Conservation (phyloP, 2,329 filamentous ascomycete species). For the Chaetomiaceae sp. region DNA sequence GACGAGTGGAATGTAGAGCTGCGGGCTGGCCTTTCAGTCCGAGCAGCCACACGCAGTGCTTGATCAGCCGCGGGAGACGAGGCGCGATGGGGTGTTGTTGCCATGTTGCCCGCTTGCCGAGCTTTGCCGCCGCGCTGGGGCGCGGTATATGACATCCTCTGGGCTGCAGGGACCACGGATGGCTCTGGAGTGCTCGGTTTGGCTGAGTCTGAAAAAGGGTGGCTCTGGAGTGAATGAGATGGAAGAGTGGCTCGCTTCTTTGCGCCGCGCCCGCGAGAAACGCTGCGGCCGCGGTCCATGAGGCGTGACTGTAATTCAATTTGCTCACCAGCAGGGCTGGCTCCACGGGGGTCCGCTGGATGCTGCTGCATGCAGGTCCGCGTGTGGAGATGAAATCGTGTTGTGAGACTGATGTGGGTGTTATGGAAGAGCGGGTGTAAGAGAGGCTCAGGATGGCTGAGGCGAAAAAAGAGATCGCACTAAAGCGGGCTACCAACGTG, state of each 20-base stretch:
- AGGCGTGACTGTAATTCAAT: constrained; percentile 23
- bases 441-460: constrained; percentile 13
- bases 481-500: constrained; percentile 27
- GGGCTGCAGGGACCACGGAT: background rate
- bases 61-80: constrained; percentile 22
- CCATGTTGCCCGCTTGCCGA: constrained; percentile 1
- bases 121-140: constrained; percentile 20
- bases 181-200: constrained; percentile 13
- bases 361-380: no score
- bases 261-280: constrained; percentile 23
- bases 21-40: constrained; percentile 17
- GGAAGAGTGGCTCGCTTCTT: constrained; percentile 23
- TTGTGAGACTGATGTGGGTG: background rate
- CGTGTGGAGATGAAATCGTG: no score
- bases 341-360: constrained; percentile 3
- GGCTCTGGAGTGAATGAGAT: constrained; percentile 9
- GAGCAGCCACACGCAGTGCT: constrained; percentile 13
- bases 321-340: constrained; percentile 7
- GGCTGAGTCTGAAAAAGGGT: constrained; percentile 11
- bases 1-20: constrained; percentile 19
- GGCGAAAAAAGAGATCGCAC: constrained; percentile 28
- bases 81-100: constrained; percentile 18
- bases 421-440: constrained; percentile 9
- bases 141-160: constrained; percentile 13
- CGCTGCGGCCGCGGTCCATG: constrained; percentile 26